Base-by-base conservation (phyloP, 2,329 filamentous ascomycete genomes). In the Plenodomus tracheiphilus region DNA sequence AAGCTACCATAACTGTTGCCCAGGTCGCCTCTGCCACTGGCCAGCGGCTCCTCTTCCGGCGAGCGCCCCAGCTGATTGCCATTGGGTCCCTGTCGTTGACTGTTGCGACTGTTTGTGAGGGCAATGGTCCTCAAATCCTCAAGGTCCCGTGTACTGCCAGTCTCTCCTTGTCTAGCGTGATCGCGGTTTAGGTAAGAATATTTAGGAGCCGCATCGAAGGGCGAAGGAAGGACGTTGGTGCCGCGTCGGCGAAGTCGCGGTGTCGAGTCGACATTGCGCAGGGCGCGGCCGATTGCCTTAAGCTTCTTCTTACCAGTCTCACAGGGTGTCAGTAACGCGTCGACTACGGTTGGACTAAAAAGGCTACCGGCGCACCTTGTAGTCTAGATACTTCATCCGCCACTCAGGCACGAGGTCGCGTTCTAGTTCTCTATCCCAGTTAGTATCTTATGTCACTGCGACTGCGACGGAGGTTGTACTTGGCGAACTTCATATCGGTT, bases 391-490 rank as follows among this genome's bases (percentile, higher is more conserved):
- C 74, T 96, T 96, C 71, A 86, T 83, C 65, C 89, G 85, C 93
- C 93, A 97, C 83, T 97, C 92, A 68, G 92, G 92, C 57, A 97
- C 91, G 45, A 91, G 83, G 64, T 95, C 89, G 67, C 88, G 84
- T 69, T 96, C 90, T 55, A 96, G 81, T 76, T 96, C 90, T 69
- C 82, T 85, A 42, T 21, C 17, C 28, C 32, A n/a, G 54, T 63
- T 47, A 60, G 53, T 39, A 39, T 15, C 20, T 20, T 36, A 18
- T 35, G 18, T 20, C 10, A 17, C 21, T 13, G 40, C 32, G 39
- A 49, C 50, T 39, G 4, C 41, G 35, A 22, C 41, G 37, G 37
- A 69, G 74, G 47, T 17, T 19, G 43, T 68, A 84, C 82, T 84
- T 84, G 69, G 81, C 81, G 65, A 84, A 85, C 72, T 85, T 85